phyloP scores from a whole-genome alignment of 2,329 filamentous ascomycete species.

The Trichophyton equinum region DNA sequence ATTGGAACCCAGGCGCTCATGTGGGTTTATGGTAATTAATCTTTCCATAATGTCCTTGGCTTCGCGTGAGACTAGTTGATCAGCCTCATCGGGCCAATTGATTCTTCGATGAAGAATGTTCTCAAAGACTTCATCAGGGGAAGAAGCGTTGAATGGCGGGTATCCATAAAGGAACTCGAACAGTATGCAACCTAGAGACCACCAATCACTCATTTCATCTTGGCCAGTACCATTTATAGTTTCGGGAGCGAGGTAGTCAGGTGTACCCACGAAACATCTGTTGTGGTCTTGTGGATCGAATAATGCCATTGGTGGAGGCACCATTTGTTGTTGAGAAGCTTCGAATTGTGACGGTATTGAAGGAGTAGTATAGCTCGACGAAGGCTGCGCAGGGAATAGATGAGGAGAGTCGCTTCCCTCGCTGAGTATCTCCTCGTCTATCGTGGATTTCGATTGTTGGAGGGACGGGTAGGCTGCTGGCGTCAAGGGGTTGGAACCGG shows the following conservation, averaged over 20 bases:
- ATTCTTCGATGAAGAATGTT: conserved; percentile 87
- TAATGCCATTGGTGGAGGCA: conserved; percentile 84
- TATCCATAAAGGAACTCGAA: conserved; percentile 92
- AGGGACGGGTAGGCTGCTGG: conserved; percentile 15
- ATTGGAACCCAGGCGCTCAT: conserved; percentile 73
- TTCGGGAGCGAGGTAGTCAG: conserved; percentile 91
- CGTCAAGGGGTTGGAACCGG: conserved; percentile 15
- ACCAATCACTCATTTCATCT: conserved; percentile 98
- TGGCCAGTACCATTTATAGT: conserved; percentile 92
- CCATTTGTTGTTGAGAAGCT: conserved; percentile 51
- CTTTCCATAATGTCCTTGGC: conserved; percentile 92
- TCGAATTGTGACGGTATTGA: conserved; percentile 21
- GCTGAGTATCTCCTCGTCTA: conserved; percentile 63
- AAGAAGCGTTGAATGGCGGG: conserved; percentile 81
- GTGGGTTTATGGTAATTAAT: conserved; percentile 72
- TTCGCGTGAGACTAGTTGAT: conserved; percentile 68
- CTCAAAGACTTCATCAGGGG: conserved; percentile 88
- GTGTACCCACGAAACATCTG: conserved; percentile 87
- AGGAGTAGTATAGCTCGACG: conserved; percentile 37
- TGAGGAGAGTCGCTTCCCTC: conserved; percentile 67
- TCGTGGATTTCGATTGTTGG: conserved; percentile 15
- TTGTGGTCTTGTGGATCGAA: conserved; percentile 93
- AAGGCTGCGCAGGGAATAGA: conserved; percentile 52
- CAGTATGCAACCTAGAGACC: conserved; percentile 96
- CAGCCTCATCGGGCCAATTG: conserved; percentile 77